Evolutionary conservation across 108 stramenopile genomes (phyloP).

Genomic region (Nitzschia putrida): DNA sequence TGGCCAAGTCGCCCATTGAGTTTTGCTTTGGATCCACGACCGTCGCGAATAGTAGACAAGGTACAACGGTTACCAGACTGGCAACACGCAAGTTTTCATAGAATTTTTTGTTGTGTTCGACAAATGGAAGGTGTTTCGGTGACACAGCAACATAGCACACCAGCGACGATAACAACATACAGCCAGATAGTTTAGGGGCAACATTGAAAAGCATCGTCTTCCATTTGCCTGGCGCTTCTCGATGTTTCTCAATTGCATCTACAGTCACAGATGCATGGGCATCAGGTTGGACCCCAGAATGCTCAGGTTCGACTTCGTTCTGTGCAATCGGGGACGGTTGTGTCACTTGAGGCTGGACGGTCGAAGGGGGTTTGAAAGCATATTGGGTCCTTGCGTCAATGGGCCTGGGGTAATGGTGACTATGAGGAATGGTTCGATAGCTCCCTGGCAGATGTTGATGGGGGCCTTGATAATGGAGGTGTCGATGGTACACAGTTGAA

Average conservation of each 20-base stretch:
- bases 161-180: constrained; percentile 36
- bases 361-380: constrained; percentile 2
- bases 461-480: constrained; percentile 19
- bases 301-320: neutral
- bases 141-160: constrained; percentile 78
- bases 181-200: constrained; percentile 57
- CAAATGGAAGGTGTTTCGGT: constrained; percentile 58
- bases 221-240: too few species aligned
- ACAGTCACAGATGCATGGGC: too few species aligned
- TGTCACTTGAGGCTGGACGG: constrained; percentile 10
- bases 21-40: constrained; percentile 9
- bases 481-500: neutral
- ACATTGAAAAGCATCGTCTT: too few species aligned
- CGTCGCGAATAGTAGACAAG: constrained; percentile 19
- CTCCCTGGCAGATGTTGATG: constrained; percentile 8
- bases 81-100: constrained; percentile 63
- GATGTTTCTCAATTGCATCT: too few species aligned
- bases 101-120: constrained; percentile 73
- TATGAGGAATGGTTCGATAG: neutral
- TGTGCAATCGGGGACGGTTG: constrained; percentile 33
- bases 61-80: constrained; percentile 51
- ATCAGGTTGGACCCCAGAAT: too few species aligned
- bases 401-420: neutral
- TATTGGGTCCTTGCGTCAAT: neutral
- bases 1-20: constrained; percentile 47